These are phyloP conservation scores for Sindora glabra DNA, from an alignment of 306 rosid genomes.

Conservation along the genomic window DNA sequence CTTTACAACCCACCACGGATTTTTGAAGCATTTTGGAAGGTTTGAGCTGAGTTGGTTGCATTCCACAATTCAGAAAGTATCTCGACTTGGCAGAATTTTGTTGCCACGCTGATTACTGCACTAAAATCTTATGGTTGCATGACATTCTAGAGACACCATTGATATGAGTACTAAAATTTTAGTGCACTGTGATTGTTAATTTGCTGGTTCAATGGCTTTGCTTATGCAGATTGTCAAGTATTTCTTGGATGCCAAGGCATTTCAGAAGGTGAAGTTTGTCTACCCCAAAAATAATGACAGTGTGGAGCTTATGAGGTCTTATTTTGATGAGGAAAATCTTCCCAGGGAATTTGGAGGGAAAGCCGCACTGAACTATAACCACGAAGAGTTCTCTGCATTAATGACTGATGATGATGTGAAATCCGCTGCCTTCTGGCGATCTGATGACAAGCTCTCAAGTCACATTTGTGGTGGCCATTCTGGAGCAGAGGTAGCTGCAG, in stretches of 20 bases:
- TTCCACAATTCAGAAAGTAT: too few species aligned
- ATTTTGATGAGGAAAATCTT: slow-evolving; percentile 70
- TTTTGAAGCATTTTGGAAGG: slow-evolving; percentile 87
- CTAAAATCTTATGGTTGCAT: too few species aligned
- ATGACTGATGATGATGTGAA: slow-evolving; percentile 71
- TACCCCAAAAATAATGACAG: slow-evolving; percentile 70
- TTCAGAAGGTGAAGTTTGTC: slow-evolving; percentile 75
- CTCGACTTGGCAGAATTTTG: too few species aligned
- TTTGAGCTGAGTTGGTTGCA: slow-evolving; percentile 23
- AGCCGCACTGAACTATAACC: slow-evolving; percentile 67
- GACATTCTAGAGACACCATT: too few species aligned
- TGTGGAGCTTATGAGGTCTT: slow-evolving; percentile 74
- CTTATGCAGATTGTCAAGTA: slow-evolving; percentile 52
- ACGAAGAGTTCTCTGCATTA: slow-evolving; percentile 67
- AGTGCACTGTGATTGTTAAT: too few species aligned
- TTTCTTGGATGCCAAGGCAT: slow-evolving; percentile 72
- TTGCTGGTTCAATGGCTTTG: slow-evolving; percentile 2
- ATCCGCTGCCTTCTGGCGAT: slow-evolving; percentile 80
- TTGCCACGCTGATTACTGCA: too few species aligned
- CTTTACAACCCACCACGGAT: slow-evolving; percentile 80
- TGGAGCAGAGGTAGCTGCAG: slow-evolving; percentile 48
- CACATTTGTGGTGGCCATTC: slow-evolving; percentile 25
- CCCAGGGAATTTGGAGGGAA: slow-evolving; percentile 81
- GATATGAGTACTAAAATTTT: too few species aligned
- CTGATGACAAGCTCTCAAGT: slow-evolving; percentile 39